These are phyloP conservation scores for Clavispora carvajalis DNA, from an alignment of 805 yeast genomes.

Conservation along the genomic window DNA sequence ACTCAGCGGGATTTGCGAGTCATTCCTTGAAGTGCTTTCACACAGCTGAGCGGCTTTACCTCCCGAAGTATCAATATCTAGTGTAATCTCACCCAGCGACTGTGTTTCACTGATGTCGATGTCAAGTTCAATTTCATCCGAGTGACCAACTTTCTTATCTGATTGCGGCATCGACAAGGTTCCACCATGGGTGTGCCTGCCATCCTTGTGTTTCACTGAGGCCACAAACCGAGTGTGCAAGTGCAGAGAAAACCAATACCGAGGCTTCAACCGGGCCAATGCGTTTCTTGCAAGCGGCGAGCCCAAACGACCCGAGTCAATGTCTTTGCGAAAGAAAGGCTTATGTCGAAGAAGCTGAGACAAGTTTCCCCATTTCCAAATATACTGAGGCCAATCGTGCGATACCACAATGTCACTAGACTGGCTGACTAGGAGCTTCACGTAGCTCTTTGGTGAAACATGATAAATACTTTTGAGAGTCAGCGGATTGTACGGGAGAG, in stretches of 20 bases:
- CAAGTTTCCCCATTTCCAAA: conserved; percentile 61
- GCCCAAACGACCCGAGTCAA: conserved; percentile 58
- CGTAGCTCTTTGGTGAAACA: conserved; percentile 57
- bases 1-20: background rate
- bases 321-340: conserved; percentile 64
- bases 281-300: conserved; percentile 60
- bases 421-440: conserved; percentile 46
- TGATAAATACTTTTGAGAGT: conserved; percentile 65
- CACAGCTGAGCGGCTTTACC: background rate
- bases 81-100: background rate
- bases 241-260: conserved; percentile 85
- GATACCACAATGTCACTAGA: conserved; percentile 56
- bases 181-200: background rate
- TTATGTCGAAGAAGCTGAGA: conserved; percentile 47
- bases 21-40: background rate
- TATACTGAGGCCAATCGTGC: conserved; percentile 94
- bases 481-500: conserved; percentile 43
- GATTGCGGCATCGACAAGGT: too few species aligned
- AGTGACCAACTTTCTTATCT: background rate
- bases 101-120: conserved; percentile 5
- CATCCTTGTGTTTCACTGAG: conserved; percentile 29
- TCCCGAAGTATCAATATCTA: background rate
- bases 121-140: conserved; percentile 1
- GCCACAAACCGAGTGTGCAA: conserved; percentile 75
- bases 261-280: conserved; percentile 52